These are phyloP conservation scores for Metschnikowia proteae DNA, from an alignment of 805 yeast species.

Conservation along the genomic window DNA sequence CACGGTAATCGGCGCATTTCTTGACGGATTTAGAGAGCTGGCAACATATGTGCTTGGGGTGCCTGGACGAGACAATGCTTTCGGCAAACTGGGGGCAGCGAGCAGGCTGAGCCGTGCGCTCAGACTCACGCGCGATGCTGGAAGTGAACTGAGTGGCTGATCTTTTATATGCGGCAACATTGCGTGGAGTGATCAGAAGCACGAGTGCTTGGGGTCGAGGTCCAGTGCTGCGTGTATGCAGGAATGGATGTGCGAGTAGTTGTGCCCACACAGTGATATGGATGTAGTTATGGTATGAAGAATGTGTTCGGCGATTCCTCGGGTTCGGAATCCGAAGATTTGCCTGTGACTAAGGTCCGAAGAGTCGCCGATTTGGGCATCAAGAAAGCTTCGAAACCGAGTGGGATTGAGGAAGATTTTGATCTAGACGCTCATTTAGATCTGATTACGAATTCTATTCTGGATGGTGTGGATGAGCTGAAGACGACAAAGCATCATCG, in stretches of 20 bases:
- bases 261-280: not conserved
- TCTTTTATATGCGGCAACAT: conserved; percentile 30
- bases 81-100: conserved; percentile 5
- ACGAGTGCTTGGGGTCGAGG: not conserved
- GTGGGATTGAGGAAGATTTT: not conserved
- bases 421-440: conserved; percentile 1
- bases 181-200: not conserved
- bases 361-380: not conserved
- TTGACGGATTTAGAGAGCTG: conserved; percentile 38
- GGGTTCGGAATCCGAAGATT: conserved; percentile 13
- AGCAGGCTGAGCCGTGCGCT: conserved; percentile 29
- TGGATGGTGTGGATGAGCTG: not conserved
- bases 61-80: conserved; percentile 14
- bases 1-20: conserved; percentile 26
- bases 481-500: not conserved
- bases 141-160: conserved; percentile 28
- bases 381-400: not conserved
- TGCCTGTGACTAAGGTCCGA: not conserved
- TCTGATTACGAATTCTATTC: not conserved
- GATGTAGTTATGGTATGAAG: conserved; percentile 7
- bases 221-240: not conserved
- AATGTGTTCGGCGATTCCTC: conserved; percentile 15
- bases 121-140: conserved; percentile 37
- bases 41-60: conserved; percentile 27
- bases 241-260: not conserved